phyloP scores from a whole-genome alignment of 169 alveolate genomes.

The Plasmodium ovale region DNA sequence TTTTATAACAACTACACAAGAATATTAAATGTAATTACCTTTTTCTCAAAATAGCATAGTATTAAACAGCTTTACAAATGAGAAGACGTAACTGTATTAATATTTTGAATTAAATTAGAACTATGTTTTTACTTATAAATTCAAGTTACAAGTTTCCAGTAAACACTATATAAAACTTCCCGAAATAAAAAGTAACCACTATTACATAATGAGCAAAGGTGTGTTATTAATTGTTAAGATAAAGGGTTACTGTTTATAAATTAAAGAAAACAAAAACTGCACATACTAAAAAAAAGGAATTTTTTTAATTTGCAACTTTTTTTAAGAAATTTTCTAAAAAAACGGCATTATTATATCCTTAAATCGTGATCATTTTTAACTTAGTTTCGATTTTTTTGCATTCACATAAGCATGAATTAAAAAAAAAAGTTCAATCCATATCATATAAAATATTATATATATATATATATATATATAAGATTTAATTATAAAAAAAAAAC shows the following conservation, averaged over 20 bases:
- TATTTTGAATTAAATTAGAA: background rate
- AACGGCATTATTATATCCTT: background rate
- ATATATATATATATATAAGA: too few species aligned
- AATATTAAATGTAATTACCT: background rate
- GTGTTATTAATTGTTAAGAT: too few species aligned
- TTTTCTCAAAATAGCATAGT: background rate
- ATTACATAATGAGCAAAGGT: too few species aligned
- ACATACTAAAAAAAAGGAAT: background rate
- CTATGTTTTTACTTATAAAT: background rate
- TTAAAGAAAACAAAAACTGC: background rate
- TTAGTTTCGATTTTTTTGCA: conserved; percentile 10
- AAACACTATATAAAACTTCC: background rate
- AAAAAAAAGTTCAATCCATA: too few species aligned
- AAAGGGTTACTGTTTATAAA: too few species aligned
- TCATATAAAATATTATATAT: too few species aligned
- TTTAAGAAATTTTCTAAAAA: conserved; percentile 9
- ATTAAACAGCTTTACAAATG: background rate
- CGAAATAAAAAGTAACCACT: background rate
- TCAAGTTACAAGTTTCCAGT: too few species aligned
- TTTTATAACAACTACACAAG: background rate
- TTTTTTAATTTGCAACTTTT: conserved; percentile 4
- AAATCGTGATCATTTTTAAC: background rate
- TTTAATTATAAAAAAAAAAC: background rate
- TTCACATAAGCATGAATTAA: background rate
- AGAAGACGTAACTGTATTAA: background rate